Base-by-base conservation (phyloP, 202 grass and related monocot species). In the Tripidium arundinaceum region DNA sequence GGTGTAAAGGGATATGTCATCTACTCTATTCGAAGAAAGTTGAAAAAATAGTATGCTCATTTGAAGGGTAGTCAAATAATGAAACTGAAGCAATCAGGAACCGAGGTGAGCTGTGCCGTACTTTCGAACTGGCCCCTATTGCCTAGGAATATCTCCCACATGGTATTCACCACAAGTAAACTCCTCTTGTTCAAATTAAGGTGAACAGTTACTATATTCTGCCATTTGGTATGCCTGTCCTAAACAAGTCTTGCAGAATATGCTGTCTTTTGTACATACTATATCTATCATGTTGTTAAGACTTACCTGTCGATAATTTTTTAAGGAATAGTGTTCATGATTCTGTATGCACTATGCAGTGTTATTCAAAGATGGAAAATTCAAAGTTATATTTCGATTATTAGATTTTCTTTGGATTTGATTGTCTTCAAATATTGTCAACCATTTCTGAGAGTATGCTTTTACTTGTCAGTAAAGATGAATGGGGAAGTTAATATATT, bases 21-120 rank as follows among this genome's bases (percentile, higher is more conserved):
- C 75, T 99, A 95, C 83, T 96, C 96, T 79, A 68, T 99, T 29
- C 80, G 90, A 76, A 91, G 88, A 78, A 95, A 99, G 85, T 74
- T 99, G 29, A 95, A 93, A 55, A 96, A 95, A 76, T 87, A 91
- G 57, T 96, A 93, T 86, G 61, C 92, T 73, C 92, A 93, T 21
- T 90, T 99, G 79, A 95, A 90, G 69, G 96, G 96, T 55, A 81
- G 55, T 62, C 90, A 99, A 77, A 93, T 99, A 49, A 87, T 88
- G 81, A 99, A 99, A 83, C 69, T 99, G 76, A 99, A 99, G 71
- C 71, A 81, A 70, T 93, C 85, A 75, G 92, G 90, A 40, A 29
- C 90, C 49, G 84, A 95, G 96, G 92, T 99, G 65, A 85, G 84
- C 19, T 54, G 37, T 49, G 21, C 14, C 4, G 8, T 78, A 82